phyloP scores from a whole-genome alignment of 1,139 yeast genomes.

The Pichia kudriavzevii region DNA sequence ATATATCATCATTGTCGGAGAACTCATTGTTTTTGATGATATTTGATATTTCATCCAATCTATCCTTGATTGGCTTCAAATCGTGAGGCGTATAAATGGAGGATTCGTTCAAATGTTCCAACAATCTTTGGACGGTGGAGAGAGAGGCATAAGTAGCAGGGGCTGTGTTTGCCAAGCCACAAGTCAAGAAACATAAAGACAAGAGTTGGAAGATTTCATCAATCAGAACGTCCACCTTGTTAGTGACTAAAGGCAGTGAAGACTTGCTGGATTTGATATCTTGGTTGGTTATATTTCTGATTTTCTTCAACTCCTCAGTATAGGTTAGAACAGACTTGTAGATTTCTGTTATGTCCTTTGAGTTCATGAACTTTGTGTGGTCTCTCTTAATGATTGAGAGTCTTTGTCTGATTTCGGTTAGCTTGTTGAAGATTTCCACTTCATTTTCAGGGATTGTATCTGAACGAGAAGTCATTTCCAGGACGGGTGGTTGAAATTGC shows the following conservation, averaged over 20 bases:
- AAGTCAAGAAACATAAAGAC: conserved; percentile 79
- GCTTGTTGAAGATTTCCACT: conserved; percentile 39
- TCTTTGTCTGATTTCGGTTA: conserved; percentile 41
- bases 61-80: conserved; percentile 61
- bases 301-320: conserved; percentile 16
- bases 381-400: conserved; percentile 57
- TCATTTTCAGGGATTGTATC: conserved; percentile 45
- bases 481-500: too few relatives aligned
- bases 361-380: conserved; percentile 53
- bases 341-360: conserved; percentile 51
- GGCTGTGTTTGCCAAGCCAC: conserved; percentile 82
- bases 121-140: conserved; percentile 71
- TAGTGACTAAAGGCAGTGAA: too few relatives aligned
- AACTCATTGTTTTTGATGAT: too few relatives aligned
- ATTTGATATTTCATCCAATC: conserved; percentile 58
- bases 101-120: conserved; percentile 75
- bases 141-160: conserved; percentile 91
- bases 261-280: not conserved
- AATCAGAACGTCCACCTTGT: conserved; percentile 56
- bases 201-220: conserved; percentile 86
- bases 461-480: conserved; percentile 8
- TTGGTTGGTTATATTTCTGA: conserved; percentile 27
- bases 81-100: conserved; percentile 80
- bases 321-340: conserved; percentile 33
- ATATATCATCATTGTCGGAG: conserved; percentile 21